These are phyloP conservation scores for Wickerhamomyces chambardii DNA, from an alignment of 805 yeast species.

Conservation along the genomic window DNA sequence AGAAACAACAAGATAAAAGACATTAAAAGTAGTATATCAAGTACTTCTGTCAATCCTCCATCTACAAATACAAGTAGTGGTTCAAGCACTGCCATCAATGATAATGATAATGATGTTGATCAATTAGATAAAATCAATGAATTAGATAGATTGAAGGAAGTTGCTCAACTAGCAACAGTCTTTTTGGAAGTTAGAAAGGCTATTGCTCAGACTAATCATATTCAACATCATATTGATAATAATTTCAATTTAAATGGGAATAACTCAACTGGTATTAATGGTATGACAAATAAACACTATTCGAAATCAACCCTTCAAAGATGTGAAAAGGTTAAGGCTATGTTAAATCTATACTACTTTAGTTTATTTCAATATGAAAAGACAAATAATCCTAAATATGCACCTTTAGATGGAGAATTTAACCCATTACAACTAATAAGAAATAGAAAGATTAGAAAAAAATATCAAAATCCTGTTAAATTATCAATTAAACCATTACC, in stretches of 20 bases:
- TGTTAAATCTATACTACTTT: conserved; percentile 19
- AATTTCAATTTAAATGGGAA: no score
- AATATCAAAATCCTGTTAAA: conserved; percentile 38
- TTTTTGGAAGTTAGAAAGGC: conserved; percentile 32
- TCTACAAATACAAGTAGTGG: conserved; percentile 1
- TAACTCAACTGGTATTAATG: conserved; percentile 1
- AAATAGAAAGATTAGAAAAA: conserved; percentile 51
- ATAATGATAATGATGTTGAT: no score
- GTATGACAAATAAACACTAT: conserved; percentile 2
- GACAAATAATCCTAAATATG: conserved; percentile 6
- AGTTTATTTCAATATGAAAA: conserved; percentile 14
- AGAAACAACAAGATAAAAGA: not conserved
- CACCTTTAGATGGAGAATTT: conserved; percentile 57
- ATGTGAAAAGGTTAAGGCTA: conserved; percentile 39
- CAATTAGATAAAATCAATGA: conserved; percentile 8
- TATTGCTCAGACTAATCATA: conserved; percentile 32
- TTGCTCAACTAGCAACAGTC: conserved; percentile 28
- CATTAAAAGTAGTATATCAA: not conserved
- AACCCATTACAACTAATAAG: conserved; percentile 82
- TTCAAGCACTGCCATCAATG: not conserved
- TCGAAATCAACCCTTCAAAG: conserved; percentile 31
- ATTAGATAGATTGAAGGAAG: conserved; percentile 16
- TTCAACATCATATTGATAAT: conserved; percentile 12
- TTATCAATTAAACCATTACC: conserved; percentile 41
- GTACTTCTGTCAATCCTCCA: no score